phyloP scores from a whole-genome alignment of 345 rosid genomes.

The Euclidium syriacum region DNA sequence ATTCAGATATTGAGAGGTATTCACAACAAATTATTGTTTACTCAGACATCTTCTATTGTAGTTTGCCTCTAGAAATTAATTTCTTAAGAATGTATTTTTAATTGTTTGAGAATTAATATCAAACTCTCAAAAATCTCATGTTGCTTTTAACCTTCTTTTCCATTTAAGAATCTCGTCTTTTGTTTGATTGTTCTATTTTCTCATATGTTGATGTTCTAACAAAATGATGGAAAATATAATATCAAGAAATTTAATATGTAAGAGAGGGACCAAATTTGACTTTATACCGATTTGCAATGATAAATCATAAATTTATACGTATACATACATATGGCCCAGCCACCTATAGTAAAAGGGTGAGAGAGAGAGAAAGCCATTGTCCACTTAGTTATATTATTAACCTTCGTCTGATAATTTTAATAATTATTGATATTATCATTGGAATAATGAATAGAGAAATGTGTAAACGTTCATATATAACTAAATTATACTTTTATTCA shows the following conservation, averaged over 20 bases:
- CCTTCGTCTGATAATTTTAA: not conserved
- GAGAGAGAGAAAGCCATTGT: not conserved
- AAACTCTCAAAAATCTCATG: too few species aligned
- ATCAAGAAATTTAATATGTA: not conserved
- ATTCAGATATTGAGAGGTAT: too few species aligned
- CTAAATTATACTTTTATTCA: not conserved
- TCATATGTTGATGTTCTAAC: too few species aligned
- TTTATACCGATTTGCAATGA: constrained; percentile 6
- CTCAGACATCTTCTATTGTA: too few species aligned
- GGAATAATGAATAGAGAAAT: not conserved
- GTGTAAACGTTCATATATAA: not conserved
- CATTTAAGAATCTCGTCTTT: too few species aligned
- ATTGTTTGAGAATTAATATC: too few species aligned
- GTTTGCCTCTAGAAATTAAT: too few species aligned
- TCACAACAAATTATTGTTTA: too few species aligned
- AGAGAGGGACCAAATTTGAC: constrained; percentile 23
- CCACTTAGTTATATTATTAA: not conserved
- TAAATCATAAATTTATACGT: not conserved
- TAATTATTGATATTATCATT: not conserved
- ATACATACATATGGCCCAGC: not conserved
- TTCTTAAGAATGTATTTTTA: too few species aligned
- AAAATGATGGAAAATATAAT: not conserved
- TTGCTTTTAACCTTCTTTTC: too few species aligned
- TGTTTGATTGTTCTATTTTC: too few species aligned
- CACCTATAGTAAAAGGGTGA: not conserved